Evolutionary conservation across 768 basidiomycete genomes (phyloP), one percentile per base, ranked within the genome.

Genomic region (Boletus vermiculosoides): DNA sequence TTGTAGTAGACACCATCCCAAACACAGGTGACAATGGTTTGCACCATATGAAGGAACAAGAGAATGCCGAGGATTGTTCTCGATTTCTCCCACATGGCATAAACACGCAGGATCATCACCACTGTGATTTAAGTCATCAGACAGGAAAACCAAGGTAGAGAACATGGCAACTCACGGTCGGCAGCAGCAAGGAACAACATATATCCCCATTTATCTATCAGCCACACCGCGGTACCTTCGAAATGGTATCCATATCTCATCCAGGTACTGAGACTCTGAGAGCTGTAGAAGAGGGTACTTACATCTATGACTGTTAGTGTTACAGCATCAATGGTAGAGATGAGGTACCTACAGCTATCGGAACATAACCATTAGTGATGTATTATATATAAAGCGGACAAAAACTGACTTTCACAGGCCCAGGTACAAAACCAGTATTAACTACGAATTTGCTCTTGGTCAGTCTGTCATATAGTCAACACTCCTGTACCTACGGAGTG

Each of bases 21-120:
- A 20, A 52, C 36, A 13, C 56, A 9, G 4, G 45, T 9, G 4
- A 46, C 8, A n/a, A 61, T 23, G 0, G 45, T 36, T 15, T 55
- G 48, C 4, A 34, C 7, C 12, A 42, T 18, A 20, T 31, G 54
- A 10, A 57, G 13, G 7, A 22, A 25, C 4, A 64, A 7, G 15
- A 64, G 57, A 23, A 56, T 12, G 10, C 4, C 2, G 1, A 61
- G 33, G 7, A 65, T 28, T 5, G 2, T 20, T 20, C 22, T 61
- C 23, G 59, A 11, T 31, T 8, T 7, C 2, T 31, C 10, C 30
- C 30, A 31, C 30, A 31, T 31, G 2, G 30, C 30, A 64, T 50
- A 52, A 1, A 65, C 56, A 12, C 62, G 63, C 15, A 65, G 47
- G 23, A 62, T 48, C 63, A 65, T 65, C 40, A 65, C 23, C 5